These are phyloP conservation scores for Prunus salicina DNA, from an alignment of 306 rosid species.

Conservation along the genomic window DNA sequence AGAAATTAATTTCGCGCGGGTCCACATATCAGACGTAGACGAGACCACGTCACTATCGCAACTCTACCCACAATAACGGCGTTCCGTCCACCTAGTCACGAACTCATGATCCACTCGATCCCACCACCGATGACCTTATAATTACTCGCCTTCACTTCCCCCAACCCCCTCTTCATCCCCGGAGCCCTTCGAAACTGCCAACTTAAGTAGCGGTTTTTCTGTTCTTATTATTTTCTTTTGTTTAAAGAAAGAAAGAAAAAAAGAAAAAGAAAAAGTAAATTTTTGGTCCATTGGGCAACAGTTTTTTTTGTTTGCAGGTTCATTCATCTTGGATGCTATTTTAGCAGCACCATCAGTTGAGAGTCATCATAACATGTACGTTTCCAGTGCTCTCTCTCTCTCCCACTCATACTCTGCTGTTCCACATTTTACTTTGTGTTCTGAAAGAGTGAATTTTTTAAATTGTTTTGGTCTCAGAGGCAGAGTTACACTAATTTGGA, in stretches of 20 bases:
- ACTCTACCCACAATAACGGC: constrained; percentile 7
- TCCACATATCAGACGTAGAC: constrained; percentile 6
- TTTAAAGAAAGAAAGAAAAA: neutral
- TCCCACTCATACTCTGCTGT: neutral
- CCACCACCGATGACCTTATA: neutral
- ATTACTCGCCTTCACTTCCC: neutral
- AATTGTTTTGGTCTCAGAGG: constrained; percentile 11
- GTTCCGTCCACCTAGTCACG: neutral
- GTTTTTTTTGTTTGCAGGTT: constrained; percentile 5
- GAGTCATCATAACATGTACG: constrained; percentile 25
- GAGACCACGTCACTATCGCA: constrained; percentile 31
- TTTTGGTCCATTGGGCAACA: neutral
- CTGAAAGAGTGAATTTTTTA: neutral
- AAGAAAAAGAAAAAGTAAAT: neutral
- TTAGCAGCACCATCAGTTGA: constrained; percentile 15
- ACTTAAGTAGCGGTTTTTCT: neutral
- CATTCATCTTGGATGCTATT: constrained; percentile 30
- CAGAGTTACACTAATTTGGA: neutral
- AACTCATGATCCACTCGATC: neutral
- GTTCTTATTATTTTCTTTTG: neutral
- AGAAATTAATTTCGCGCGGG: neutral
- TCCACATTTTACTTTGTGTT: neutral
- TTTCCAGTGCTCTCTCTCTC: neutral
- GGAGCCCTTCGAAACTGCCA: neutral
- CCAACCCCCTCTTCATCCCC: neutral